Percentiles rank a stretch among this genome's conserved stretches.
Evolutionary conservation across 2,329 filamentous ascomycete genomes (phyloP).

Genomic region (Coniochaeta prunicola): DNA sequence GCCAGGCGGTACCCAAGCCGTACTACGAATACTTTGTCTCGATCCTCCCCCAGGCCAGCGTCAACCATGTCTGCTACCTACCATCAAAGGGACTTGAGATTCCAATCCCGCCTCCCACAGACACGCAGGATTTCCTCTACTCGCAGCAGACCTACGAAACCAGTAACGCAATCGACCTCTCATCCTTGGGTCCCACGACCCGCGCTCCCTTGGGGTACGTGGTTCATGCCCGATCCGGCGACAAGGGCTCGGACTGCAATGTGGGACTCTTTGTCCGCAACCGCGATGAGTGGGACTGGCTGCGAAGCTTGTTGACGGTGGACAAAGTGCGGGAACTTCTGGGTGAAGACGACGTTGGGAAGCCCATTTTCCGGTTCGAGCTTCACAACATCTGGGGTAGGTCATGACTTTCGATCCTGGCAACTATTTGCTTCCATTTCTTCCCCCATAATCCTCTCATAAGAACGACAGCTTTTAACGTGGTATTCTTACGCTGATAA

Average conservation of each 20-base stretch:
- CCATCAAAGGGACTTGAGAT: neutral
- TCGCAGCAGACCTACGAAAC: slow-evolving; percentile 5
- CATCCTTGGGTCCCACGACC: slow-evolving; percentile 8
- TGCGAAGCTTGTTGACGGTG: slow-evolving; percentile 30
- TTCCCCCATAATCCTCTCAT: too few species aligned
- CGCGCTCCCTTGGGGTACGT: slow-evolving; percentile 6
- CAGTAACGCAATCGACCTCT: too few species aligned
- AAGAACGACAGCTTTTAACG: too few species aligned
- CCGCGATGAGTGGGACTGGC: slow-evolving; percentile 35
- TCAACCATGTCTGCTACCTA: neutral
- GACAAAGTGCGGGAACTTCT: slow-evolving; percentile 27
- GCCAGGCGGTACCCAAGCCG: neutral
- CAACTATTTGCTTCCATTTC: too few species aligned
- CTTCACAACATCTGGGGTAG: neutral
- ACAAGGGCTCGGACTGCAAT: slow-evolving; percentile 35
- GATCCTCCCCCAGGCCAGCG: neutral
- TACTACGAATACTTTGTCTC: slow-evolving; percentile 1
- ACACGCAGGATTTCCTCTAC: neutral
- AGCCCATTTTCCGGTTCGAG: slow-evolving; percentile 35
- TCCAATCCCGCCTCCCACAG: neutral
- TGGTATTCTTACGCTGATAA: too few species aligned
- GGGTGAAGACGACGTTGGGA: slow-evolving; percentile 25
- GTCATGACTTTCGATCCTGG: too few species aligned
- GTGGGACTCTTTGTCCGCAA: slow-evolving; percentile 36
- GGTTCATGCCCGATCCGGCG: slow-evolving; percentile 16